A percentile compares a stretch with the other conserved stretches of the same genome.
Evolutionary conservation across 2,329 filamentous ascomycete species (phyloP).

Genomic region (Trichoderma koningiopsis): DNA sequence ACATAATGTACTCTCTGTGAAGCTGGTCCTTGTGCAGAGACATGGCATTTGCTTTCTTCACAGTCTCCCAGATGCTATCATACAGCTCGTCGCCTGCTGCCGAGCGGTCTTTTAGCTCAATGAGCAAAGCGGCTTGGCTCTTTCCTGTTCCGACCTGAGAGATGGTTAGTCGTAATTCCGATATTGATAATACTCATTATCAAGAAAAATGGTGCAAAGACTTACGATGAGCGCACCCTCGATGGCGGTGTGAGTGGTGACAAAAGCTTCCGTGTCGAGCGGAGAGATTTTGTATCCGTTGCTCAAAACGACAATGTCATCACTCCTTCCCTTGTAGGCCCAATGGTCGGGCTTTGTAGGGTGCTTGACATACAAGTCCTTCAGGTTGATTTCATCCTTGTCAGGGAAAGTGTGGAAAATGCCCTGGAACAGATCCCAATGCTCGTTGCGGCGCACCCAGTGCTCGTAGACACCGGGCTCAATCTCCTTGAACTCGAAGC

Average conservation of each 20-base stretch:
- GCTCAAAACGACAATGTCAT: conserved; percentile 37
- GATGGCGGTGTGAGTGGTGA: conserved; percentile 34
- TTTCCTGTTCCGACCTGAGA: conserved; percentile 32
- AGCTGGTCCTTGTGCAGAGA: conserved; percentile 47
- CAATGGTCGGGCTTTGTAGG: conserved; percentile 35
- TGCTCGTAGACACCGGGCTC: conserved; percentile 38
- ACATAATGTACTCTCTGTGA: conserved; percentile 44
- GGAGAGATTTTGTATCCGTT: conserved; percentile 40
- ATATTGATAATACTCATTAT: background rate
- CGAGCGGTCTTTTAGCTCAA: conserved; percentile 34
- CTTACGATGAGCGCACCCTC: conserved; percentile 33
- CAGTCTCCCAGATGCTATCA: conserved; percentile 47
- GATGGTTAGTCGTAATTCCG: background rate
- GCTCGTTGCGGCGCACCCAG: conserved; percentile 38
- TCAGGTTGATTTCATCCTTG: conserved; percentile 34
- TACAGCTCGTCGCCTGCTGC: conserved; percentile 35
- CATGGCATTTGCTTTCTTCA: conserved; percentile 47
- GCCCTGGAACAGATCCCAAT: conserved; percentile 37
- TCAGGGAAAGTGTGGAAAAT: conserved; percentile 41
- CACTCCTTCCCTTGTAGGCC: conserved; percentile 37
- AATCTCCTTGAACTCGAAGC: conserved; percentile 40
- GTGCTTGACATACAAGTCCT: conserved; percentile 37
- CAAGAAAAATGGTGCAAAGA: background rate
- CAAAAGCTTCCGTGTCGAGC: conserved; percentile 35
- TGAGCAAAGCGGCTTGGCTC: conserved; percentile 34